Conservation (phyloP, 345 rosid genomes). For the Bruguiera sexangula region DNA sequence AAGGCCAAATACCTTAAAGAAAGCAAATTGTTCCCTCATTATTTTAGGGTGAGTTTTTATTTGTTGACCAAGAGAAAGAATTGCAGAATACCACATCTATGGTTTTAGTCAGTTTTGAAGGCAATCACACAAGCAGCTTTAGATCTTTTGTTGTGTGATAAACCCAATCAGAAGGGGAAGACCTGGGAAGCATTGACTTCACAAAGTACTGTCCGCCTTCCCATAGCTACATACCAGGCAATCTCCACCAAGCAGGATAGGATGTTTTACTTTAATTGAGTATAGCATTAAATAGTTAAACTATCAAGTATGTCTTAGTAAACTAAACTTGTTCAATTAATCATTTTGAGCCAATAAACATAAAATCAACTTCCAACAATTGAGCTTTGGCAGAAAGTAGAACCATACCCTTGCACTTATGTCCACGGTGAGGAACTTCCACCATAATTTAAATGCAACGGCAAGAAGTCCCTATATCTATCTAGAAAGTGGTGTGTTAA, state of each 20-base stretch:
- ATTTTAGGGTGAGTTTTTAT: not conserved
- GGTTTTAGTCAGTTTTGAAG: too few relatives aligned
- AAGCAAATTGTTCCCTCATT: not conserved
- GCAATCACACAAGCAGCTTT: too few relatives aligned
- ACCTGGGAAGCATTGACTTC: not conserved
- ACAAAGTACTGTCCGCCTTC: not conserved
- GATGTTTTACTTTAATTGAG: not conserved
- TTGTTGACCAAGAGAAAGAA: not conserved
- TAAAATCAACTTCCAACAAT: not conserved
- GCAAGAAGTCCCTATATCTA: not conserved
- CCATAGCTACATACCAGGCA: not conserved
- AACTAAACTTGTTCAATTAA: not conserved
- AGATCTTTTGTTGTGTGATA: too few relatives aligned
- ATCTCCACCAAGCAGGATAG: too few relatives aligned
- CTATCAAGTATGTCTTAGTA: not conserved
- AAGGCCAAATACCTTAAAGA: not conserved
- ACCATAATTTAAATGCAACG: not conserved
- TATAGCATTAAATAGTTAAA: not conserved
- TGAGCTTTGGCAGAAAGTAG: slow-evolving; percentile 3
- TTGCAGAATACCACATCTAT: not conserved
- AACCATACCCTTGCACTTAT: not conserved
- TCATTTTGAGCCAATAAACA: slow-evolving; percentile 1
- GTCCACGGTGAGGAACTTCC: not conserved
- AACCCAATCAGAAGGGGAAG: too few relatives aligned
- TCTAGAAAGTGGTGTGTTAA: slow-evolving; percentile 2